These are phyloP conservation scores for Trichophyton rubrum DNA, from an alignment of 2,329 filamentous ascomycete genomes.

Conservation along the genomic window DNA sequence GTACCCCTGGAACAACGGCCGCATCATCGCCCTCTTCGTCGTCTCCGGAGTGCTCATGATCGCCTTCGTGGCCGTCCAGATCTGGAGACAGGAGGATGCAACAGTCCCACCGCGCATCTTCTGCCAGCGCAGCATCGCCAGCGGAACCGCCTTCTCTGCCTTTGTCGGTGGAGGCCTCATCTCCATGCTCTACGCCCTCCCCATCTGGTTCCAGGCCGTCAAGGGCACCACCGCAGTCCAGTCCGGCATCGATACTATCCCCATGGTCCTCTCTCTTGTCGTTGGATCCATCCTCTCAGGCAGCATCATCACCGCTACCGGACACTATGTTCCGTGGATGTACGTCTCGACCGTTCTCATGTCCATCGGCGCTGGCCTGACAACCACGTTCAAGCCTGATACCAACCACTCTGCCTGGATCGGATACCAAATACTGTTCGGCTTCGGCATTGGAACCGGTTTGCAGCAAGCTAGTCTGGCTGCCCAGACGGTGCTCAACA, in stretches of 20 bases:
- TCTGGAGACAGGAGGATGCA: conserved; percentile 16
- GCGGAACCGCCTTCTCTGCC: not conserved
- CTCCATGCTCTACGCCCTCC: conserved; percentile 11
- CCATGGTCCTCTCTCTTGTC: conserved; percentile 25
- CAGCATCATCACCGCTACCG: conserved; percentile 4
- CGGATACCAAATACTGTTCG: conserved; percentile 17
- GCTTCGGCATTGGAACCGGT: conserved; percentile 13
- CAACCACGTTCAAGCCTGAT: conserved; percentile 17
- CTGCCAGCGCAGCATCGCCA: conserved; percentile 1
- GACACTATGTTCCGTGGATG: conserved; percentile 16
- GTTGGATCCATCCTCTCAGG: conserved; percentile 13
- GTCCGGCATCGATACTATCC: conserved; percentile 23
- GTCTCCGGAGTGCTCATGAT: conserved; percentile 12
- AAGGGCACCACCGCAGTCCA: conserved; percentile 28
- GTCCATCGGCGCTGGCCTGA: conserved; percentile 19
- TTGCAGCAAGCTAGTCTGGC: conserved; percentile 15
- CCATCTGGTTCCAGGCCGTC: conserved; percentile 32
- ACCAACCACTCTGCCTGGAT: conserved; percentile 15
- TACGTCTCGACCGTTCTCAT: conserved; percentile 15
- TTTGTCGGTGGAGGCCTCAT: not conserved
- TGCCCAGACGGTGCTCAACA: conserved; percentile 15
- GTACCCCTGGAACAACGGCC: conserved; percentile 15
- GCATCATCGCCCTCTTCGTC: conserved; percentile 17
- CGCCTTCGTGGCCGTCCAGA: conserved; percentile 10
- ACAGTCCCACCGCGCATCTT: conserved; percentile 16